Percentiles rank a stretch among this genome's conserved stretches.
These are phyloP conservation scores for Lasiosphaeria ovina DNA, from an alignment of 495 filamentous ascomycete species.

Conservation along the genomic window DNA sequence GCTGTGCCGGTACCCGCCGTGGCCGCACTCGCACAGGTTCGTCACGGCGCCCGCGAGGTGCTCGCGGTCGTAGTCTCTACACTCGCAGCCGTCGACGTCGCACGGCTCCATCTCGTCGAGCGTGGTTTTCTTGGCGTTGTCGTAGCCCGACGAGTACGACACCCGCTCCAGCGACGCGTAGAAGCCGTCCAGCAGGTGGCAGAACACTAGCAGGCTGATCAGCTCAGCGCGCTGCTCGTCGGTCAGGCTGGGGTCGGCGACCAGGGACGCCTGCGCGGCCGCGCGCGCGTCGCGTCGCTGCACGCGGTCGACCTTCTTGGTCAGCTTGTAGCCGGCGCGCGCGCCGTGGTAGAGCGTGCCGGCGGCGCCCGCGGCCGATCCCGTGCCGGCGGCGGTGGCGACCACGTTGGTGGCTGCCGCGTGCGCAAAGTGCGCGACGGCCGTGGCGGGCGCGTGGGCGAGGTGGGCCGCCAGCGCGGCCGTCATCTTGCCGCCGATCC, in stretches of 20 bases:
- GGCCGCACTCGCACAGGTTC: not conserved
- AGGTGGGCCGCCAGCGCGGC: not conserved
- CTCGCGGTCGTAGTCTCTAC: not conserved
- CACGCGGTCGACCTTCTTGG: not conserved
- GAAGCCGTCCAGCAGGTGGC: not conserved
- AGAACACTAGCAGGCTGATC: too few relatives aligned
- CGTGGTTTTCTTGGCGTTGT: not conserved
- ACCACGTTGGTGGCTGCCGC: not conserved
- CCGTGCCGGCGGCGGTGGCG: not conserved
- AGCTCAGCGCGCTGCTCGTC: too few relatives aligned
- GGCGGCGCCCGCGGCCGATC: not conserved
- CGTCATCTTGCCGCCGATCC: conserved; percentile 1
- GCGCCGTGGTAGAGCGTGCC: not conserved
- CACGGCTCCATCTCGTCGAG: not conserved
- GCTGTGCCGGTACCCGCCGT: not conserved
- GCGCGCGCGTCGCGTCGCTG: not conserved
- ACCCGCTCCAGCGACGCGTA: not conserved
- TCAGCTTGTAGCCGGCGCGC: not conserved
- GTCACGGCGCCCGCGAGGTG: too few relatives aligned
- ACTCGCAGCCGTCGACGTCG: not conserved
- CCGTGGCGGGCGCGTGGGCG: not conserved
- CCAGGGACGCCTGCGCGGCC: not conserved
- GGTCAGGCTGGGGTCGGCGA: too few relatives aligned
- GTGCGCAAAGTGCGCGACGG: not conserved
- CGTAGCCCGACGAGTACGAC: not conserved